Conservation (phyloP, 805 yeast genomes). For the Pichia sporocuriosa region DNA sequence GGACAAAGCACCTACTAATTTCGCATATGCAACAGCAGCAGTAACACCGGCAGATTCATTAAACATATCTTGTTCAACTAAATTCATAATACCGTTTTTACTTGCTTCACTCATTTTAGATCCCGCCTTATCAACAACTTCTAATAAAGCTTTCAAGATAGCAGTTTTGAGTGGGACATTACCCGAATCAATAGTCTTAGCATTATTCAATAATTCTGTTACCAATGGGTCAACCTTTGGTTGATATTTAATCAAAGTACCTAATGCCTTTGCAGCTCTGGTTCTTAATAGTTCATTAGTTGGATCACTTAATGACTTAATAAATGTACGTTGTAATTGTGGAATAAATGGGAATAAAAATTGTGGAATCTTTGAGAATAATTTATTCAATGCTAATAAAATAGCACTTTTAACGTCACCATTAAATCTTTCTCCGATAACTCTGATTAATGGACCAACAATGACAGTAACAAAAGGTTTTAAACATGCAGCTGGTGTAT, state of each 20-base stretch:
- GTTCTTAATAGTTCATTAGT: conserved; percentile 63
- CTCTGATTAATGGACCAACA: conserved; percentile 97
- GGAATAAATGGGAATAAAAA: conserved; percentile 94
- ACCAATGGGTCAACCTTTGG: conserved; percentile 92
- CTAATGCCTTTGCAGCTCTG: conserved; percentile 86
- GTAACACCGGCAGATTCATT: conserved; percentile 36
- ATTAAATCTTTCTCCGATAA: conserved; percentile 90
- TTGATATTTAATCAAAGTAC: conserved; percentile 80
- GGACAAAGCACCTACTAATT: conserved; percentile 69
- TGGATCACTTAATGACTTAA: conserved; percentile 79
- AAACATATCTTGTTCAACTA: conserved; percentile 66
- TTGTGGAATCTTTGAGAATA: conserved; percentile 80
- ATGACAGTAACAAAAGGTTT: conserved; percentile 87
- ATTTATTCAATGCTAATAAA: conserved; percentile 68
- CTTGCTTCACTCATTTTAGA: conserved; percentile 67
- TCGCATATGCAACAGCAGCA: conserved; percentile 71
- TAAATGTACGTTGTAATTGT: conserved; percentile 94
- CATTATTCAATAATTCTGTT: conserved; percentile 73
- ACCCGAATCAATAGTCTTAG: conserved; percentile 42
- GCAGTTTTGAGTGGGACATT: conserved; percentile 74
- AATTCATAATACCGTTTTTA: conserved; percentile 56
- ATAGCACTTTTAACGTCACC: conserved; percentile 95
- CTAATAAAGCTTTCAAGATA: conserved; percentile 76
- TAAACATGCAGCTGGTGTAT: conserved; percentile 76
- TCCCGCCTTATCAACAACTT: conserved; percentile 78